Percentiles rank a stretch among this genome's conserved stretches.
Conservation (phyloP, 2,329 filamentous ascomycete species). For the Elsinoe perseae region DNA sequence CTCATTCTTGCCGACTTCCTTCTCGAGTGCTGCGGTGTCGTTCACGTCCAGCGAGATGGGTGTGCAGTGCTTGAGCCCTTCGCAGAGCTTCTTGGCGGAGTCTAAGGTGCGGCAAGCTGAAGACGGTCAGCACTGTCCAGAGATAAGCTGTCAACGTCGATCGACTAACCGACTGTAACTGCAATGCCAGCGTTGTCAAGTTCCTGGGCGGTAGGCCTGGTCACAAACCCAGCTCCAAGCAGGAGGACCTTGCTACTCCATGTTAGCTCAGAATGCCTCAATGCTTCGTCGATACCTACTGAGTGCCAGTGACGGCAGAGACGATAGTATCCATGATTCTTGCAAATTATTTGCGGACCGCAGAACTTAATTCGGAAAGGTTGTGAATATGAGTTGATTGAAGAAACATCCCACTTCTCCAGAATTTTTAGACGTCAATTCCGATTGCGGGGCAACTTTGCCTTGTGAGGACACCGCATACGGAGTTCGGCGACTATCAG, state of each 20-base stretch:
- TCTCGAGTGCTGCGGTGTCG: constrained; percentile 67
- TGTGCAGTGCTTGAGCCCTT: constrained; percentile 62
- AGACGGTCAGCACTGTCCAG: not conserved
- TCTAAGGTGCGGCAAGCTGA: constrained; percentile 74
- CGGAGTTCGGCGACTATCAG: not conserved
- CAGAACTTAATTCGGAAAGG: not conserved
- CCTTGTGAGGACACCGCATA: constrained; percentile 3
- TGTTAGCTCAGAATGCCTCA: not conserved
- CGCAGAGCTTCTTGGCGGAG: constrained; percentile 65
- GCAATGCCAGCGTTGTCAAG: constrained; percentile 50
- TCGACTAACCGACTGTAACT: constrained; percentile 47
- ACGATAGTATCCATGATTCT: constrained; percentile 13
- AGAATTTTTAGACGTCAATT: constrained; percentile 9
- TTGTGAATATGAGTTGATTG: not conserved
- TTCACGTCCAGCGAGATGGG: constrained; percentile 80
- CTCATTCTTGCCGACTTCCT: constrained; percentile 63
- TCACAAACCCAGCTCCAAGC: constrained; percentile 48
- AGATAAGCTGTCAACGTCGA: not conserved
- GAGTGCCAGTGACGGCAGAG: not conserved
- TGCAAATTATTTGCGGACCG: not conserved
- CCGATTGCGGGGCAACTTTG: constrained; percentile 8
- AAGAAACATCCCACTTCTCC: constrained; percentile 14
- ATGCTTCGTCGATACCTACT: not conserved
- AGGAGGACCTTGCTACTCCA: constrained; percentile 38
- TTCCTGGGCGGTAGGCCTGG: constrained; percentile 52